Base-by-base conservation (phyloP, 345 rosid species). In the Acer negundo region DNA sequence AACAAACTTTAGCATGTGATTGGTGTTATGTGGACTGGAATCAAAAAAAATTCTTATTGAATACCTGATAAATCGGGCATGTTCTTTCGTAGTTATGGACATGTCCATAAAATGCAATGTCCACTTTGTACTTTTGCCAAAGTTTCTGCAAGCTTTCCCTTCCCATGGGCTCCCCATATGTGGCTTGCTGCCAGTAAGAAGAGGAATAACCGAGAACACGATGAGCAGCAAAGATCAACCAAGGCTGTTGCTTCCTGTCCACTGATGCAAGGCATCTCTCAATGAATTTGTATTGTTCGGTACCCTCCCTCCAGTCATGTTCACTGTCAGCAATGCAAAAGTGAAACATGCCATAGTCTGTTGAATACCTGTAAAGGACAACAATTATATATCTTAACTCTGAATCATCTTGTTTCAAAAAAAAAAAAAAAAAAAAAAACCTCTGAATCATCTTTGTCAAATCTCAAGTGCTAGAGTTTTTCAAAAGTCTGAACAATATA, bases 51-150 rank as follows among this genome's bases (percentile, higher is more conserved):
- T 24, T 23, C 9, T 13, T 53, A 55, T 3, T 23, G 12, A 20
- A 20, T 82, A 93, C 93, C 95, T 93, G 82, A 80, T 93, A 92
- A 51, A 93, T 75, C 31, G 93, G 97, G 77, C 98, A 93, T 13
- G 93, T 85, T 75, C 97, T 83, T 83, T 90, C 97, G 46, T 93
- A 93, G 88, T 93, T 93, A 69, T 93, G 98, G 74, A 93, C 87
- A 71, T 93, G 94, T 38, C 98, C 98, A 13, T 70, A 93, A 79
- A 89, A 91, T 61, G 94, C 94, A 42, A 91, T 83, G 84, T 92
- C 97, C 12, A 93, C 98, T 82, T 86, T 91, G 86, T 93, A 89
- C 78, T 90, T 93, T 83, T 91, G 94, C 97, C 96, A 93, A 22
- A 93, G 90, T 80, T 79, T 90, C 82, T 93, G 98, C 81, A 93